Conservation (phyloP, 768 basidiomycete species). For the Lactarius sp. region DNA sequence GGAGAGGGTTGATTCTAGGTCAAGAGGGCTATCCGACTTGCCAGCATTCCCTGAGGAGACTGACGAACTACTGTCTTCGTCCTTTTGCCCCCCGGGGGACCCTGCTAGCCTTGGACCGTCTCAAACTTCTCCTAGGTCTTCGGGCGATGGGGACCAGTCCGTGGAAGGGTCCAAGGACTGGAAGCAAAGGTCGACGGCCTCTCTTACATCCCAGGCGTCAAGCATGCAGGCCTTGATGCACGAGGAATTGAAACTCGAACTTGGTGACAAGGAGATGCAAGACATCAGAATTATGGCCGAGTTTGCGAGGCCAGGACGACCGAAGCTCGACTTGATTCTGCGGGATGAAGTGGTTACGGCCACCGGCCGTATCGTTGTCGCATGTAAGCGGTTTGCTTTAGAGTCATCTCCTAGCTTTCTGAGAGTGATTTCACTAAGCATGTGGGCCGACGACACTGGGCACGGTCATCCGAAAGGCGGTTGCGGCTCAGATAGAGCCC, state of each 20-base stretch:
- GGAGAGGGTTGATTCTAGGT: background rate
- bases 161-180: background rate
- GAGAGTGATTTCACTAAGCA: conserved; percentile 36
- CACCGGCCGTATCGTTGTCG: conserved; percentile 56
- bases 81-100: background rate
- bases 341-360: conserved; percentile 58
- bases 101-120: background rate
- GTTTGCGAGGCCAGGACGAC: conserved; percentile 59
- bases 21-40: background rate
- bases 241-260: conserved; percentile 38
- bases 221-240: conserved; percentile 30
- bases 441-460: conserved; percentile 72
- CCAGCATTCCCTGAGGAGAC: background rate
- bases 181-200: conserved; percentile 6
- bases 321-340: conserved; percentile 56
- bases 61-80: background rate
- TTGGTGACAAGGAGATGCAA: conserved; percentile 53
- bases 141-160: background rate
- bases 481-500: conserved; percentile 58
- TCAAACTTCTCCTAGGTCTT: background rate
- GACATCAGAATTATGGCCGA: conserved; percentile 60
- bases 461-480: conserved; percentile 59
- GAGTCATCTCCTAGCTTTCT: background rate
- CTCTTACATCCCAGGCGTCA: conserved; percentile 17
- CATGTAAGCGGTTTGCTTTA: conserved; percentile 35